Conservation (phyloP, 139 green algal species). For the Picochlorum sp. region DNA sequence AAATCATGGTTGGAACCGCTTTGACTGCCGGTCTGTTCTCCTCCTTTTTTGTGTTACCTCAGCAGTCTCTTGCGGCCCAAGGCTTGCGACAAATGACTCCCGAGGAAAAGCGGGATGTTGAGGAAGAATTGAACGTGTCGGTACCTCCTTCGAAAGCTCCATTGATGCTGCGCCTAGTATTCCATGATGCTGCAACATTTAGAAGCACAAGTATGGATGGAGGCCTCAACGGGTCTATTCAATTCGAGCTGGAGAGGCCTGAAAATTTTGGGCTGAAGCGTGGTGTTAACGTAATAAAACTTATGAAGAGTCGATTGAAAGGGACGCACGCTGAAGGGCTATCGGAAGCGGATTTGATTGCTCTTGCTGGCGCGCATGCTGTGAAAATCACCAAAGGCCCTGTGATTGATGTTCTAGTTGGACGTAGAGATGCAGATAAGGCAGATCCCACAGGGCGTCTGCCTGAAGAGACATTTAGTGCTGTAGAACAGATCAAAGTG, state of each 20-base stretch:
- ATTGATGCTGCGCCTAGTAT: constrained; percentile 66
- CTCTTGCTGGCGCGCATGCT: constrained; percentile 51
- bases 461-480: constrained; percentile 43
- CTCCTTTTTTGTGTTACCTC: neutral
- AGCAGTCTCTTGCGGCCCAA: neutral
- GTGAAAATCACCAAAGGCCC: constrained; percentile 60
- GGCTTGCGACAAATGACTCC: constrained; percentile 4
- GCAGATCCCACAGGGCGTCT: constrained; percentile 57
- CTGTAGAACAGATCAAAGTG: constrained; percentile 37
- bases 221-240: constrained; percentile 74
- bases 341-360: constrained; percentile 64
- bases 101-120: constrained; percentile 1
- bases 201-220: constrained; percentile 26
- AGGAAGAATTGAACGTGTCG: constrained; percentile 1
- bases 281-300: constrained; percentile 46
- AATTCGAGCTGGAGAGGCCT: constrained; percentile 69
- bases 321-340: constrained; percentile 44
- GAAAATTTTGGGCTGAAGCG: constrained; percentile 82
- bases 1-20: too few species aligned
- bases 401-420: constrained; percentile 43
- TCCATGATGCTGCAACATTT: constrained; percentile 80
- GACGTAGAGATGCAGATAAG: constrained; percentile 34
- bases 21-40: too few species aligned
- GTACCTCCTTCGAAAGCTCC: constrained; percentile 25
- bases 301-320: constrained; percentile 26